A percentile compares a stretch with the other conserved stretches of the same genome.
Conservation (phyloP, 2,329 filamentous ascomycete genomes). For the Stemphylium vesicarium region DNA sequence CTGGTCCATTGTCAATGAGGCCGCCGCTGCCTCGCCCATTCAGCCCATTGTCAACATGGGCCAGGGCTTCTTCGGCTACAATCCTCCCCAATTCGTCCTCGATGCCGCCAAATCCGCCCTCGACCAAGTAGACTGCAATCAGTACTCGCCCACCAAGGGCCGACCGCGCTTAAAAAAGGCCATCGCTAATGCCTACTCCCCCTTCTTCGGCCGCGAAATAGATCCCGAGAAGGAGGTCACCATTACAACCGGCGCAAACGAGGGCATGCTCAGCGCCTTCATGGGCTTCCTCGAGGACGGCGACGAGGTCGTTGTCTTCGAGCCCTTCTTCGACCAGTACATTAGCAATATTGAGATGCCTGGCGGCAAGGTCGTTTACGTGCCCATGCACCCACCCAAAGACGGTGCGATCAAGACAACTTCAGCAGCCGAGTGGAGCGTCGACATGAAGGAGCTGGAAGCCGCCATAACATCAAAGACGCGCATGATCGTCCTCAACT, state of each 20-base stretch:
- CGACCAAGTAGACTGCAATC: slow-evolving; percentile 93
- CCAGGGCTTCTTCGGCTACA: slow-evolving; percentile 87
- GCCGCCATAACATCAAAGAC: slow-evolving; percentile 82
- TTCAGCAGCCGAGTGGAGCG: slow-evolving; percentile 84
- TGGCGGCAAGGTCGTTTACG: slow-evolving; percentile 91
- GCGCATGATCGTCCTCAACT: slow-evolving; percentile 95
- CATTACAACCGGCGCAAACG: slow-evolving; percentile 90
- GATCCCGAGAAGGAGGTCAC: slow-evolving; percentile 92
- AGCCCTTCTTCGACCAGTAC: slow-evolving; percentile 99
- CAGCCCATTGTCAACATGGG: slow-evolving; percentile 74
- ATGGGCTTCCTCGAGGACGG: slow-evolving; percentile 96
- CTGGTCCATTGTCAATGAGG: slow-evolving; percentile 72
- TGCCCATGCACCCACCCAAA: slow-evolving; percentile 87
- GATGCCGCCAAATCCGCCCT: slow-evolving; percentile 90
- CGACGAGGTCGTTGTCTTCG: slow-evolving; percentile 97
- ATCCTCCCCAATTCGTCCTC: slow-evolving; percentile 88
- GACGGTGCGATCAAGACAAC: slow-evolving; percentile 80
- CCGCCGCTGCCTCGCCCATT: slow-evolving; percentile 66
- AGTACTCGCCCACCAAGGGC: slow-evolving; percentile 96
- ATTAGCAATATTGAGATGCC: slow-evolving; percentile 99
- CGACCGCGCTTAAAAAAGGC: slow-evolving; percentile 91
- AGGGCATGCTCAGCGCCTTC: slow-evolving; percentile 93
- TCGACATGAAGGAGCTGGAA: slow-evolving; percentile 84
- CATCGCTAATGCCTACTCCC: slow-evolving; percentile 89
- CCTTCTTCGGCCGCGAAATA: slow-evolving; percentile 80